Evolutionary conservation across 768 basidiomycete genomes (phyloP).

Genomic region (Lactifluus subvellereus): DNA sequence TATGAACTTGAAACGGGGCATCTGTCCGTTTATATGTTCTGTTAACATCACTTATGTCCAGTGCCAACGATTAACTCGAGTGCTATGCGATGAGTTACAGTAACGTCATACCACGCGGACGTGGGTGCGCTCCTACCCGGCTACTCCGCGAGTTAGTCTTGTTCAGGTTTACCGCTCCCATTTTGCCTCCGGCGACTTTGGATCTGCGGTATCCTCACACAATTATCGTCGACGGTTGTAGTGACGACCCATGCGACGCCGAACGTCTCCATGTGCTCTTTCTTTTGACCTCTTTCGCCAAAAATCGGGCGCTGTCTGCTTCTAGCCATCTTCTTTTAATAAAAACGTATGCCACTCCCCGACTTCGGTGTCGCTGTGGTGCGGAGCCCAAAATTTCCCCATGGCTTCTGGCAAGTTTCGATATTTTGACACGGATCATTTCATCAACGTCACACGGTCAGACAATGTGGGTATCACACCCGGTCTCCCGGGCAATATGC

Average conservation of each 20-base stretch:
- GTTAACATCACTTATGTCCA: neutral
- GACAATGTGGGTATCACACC: neutral
- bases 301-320: constrained; percentile 3
- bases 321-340: constrained; percentile 19
- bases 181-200: constrained; percentile 9
- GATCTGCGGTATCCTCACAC: constrained; percentile 9
- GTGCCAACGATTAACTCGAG: neutral
- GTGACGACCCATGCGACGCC: neutral
- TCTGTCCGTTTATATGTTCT: neutral
- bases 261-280: neutral
- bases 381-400: neutral
- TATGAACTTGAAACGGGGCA: neutral
- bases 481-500: neutral
- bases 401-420: constrained; percentile 11
- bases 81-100: constrained; percentile 1
- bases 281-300: neutral
- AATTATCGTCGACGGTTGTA: neutral
- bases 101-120: constrained; percentile 1
- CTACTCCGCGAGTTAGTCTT: constrained; percentile 11
- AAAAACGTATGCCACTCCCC: neutral
- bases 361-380: constrained; percentile 4
- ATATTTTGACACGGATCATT: constrained; percentile 5
- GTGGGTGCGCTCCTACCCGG: neutral
- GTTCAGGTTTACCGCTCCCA: constrained; percentile 2
- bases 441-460: neutral